phyloP scores from a whole-genome alignment of 768 basidiomycete genomes.

The Chalciporus pseudorubinellus region DNA sequence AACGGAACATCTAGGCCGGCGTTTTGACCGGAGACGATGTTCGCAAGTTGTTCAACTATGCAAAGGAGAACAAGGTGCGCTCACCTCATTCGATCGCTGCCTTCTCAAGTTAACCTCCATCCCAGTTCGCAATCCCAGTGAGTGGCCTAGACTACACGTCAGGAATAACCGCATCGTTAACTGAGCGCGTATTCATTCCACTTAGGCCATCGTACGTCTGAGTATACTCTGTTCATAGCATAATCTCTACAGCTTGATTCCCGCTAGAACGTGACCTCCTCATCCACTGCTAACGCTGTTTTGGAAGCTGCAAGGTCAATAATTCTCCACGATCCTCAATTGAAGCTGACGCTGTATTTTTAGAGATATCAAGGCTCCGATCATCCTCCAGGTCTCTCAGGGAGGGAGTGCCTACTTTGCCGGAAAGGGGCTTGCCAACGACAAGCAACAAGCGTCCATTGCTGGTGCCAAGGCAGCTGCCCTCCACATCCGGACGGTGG shows the following conservation, averaged over 20 bases:
- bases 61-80: conserved; percentile 81
- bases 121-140: conserved; percentile 81
- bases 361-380: conserved; percentile 94
- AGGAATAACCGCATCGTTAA: background rate
- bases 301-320: conserved; percentile 90
- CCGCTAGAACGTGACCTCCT: conserved; percentile 89
- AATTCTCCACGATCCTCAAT: background rate
- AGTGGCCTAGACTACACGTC: conserved; percentile 36
- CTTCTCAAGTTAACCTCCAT: conserved; percentile 11
- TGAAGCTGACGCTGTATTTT: conserved; percentile 7
- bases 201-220: conserved; percentile 73
- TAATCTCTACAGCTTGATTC: background rate
- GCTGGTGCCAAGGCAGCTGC: conserved; percentile 91
- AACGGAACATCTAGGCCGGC: conserved; percentile 59
- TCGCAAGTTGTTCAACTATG: conserved; percentile 94
- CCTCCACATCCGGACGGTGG: conserved; percentile 83
- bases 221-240: background rate
- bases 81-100: background rate
- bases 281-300: conserved; percentile 90
- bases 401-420: conserved; percentile 96
- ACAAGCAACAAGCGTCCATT: conserved; percentile 93
- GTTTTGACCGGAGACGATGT: conserved; percentile 95
- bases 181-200: background rate
- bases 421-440: conserved; percentile 94
- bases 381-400: conserved; percentile 97